A percentile compares a stretch with the other conserved stretches of the same genome.
These are phyloP conservation scores for Edaphochlamys debaryana DNA, from an alignment of 139 green algal species.

Conservation along the genomic window DNA sequence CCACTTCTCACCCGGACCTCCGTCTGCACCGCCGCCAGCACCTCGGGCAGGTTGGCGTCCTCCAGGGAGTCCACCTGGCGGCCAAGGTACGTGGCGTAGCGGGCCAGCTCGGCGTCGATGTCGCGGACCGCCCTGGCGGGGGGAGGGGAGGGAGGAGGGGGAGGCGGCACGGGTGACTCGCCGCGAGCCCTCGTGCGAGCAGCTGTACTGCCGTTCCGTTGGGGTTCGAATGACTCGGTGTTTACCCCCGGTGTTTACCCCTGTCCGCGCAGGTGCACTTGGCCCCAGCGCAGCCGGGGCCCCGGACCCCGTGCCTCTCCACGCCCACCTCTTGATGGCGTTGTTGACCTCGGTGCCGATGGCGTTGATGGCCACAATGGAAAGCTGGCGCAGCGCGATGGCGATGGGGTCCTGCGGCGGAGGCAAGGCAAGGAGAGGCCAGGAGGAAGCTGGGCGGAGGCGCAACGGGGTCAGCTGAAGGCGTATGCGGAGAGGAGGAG, in stretches of 20 bases:
- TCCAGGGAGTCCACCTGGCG: not conserved
- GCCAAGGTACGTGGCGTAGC: not conserved
- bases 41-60: not conserved
- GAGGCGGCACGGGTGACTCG: too few relatives aligned
- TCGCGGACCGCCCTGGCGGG: not conserved
- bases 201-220: too few relatives aligned
- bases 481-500: too few relatives aligned
- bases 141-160: not conserved
- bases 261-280: not conserved
- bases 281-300: not conserved
- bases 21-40: not conserved
- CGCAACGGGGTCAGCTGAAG: too few relatives aligned
- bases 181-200: too few relatives aligned
- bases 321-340: not conserved
- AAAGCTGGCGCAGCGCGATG: constrained; percentile 29
- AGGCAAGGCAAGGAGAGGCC: too few relatives aligned
- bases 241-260: not conserved
- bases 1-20: constrained; percentile 25
- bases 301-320: too few relatives aligned
- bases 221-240: too few relatives aligned
- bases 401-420: constrained; percentile 2
- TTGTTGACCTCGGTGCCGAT: not conserved
- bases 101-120: not conserved
- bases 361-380: not conserved
- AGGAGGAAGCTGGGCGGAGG: too few relatives aligned